A percentile compares a stretch with the other conserved stretches of the same genome.
Conservation (phyloP, 192 early-diverging fungal genomes). For the Gigaspora rosea region DNA sequence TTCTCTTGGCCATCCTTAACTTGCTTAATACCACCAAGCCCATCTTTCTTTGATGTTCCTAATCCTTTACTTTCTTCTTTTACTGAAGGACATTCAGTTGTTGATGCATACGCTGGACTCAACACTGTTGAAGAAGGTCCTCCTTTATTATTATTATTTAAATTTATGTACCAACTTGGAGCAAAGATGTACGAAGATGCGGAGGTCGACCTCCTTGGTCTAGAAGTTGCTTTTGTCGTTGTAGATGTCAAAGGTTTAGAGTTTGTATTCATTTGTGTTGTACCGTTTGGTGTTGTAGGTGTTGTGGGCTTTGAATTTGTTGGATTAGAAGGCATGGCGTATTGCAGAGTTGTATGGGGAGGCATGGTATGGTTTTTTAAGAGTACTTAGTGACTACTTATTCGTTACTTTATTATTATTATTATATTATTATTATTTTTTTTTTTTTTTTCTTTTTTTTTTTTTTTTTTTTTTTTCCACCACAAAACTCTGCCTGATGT, state of each 20-base stretch:
- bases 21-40: background rate
- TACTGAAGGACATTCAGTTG: background rate
- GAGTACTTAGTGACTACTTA: no score
- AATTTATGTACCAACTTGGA: conserved; percentile 24
- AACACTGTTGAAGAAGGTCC: conserved; percentile 7
- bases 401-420: no score
- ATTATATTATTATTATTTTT: background rate
- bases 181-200: conserved; percentile 25
- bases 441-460: no score
- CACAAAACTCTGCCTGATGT: background rate
- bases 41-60: conserved; percentile 15
- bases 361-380: conserved; percentile 17
- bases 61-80: background rate
- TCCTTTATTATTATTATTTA: background rate
- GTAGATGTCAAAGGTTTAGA: background rate
- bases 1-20: background rate
- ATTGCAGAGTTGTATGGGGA: conserved; percentile 22
- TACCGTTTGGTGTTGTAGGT: background rate
- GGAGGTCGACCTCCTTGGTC: conserved; percentile 21
- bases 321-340: conserved; percentile 26
- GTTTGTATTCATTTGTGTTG: conserved; percentile 3
- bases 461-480: no score
- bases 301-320: conserved; percentile 15
- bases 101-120: conserved; percentile 14
- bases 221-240: background rate